A percentile compares a stretch with the other conserved stretches of the same genome.
These are phyloP conservation scores for Cercospora citrullina DNA, from an alignment of 2,329 filamentous ascomycete genomes.

Conservation along the genomic window DNA sequence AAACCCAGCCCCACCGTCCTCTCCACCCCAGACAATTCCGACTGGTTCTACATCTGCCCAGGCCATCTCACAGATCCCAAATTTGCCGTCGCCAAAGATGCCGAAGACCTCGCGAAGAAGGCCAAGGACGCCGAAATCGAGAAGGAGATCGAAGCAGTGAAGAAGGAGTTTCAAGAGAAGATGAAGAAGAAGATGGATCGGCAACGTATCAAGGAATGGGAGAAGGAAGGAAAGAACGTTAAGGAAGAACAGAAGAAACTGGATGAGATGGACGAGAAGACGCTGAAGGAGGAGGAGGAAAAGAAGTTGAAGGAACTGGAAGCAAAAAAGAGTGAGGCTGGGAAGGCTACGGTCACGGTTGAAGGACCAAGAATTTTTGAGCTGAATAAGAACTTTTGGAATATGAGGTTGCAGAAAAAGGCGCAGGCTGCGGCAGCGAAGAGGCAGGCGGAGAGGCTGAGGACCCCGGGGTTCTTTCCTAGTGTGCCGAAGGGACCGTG, in stretches of 20 bases:
- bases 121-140: constrained; percentile 54
- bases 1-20: constrained; percentile 84
- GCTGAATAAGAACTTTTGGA: constrained; percentile 86
- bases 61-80: constrained; percentile 78
- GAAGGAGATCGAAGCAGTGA: constrained; percentile 50
- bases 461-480: constrained; percentile 78
- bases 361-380: constrained; percentile 79
- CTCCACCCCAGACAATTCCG: constrained; percentile 86
- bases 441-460: constrained; percentile 76
- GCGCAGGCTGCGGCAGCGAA: constrained; percentile 76
- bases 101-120: constrained; percentile 60
- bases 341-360: constrained; percentile 57
- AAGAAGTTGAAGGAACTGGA: constrained; percentile 47
- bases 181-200: constrained; percentile 47
- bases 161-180: constrained; percentile 54
- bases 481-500: constrained; percentile 49
- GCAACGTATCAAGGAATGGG: constrained; percentile 42
- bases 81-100: constrained; percentile 72
- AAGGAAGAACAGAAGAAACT: constrained; percentile 70
- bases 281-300: constrained; percentile 44
- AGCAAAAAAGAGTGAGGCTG: constrained; percentile 56
- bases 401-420: constrained; percentile 78
- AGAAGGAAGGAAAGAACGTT: constrained; percentile 63
- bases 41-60: constrained; percentile 82
- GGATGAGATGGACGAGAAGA: constrained; percentile 56